Base-by-base conservation (phyloP, 1,284 basidiomycete species). In the Entoloma clypeatum region DNA sequence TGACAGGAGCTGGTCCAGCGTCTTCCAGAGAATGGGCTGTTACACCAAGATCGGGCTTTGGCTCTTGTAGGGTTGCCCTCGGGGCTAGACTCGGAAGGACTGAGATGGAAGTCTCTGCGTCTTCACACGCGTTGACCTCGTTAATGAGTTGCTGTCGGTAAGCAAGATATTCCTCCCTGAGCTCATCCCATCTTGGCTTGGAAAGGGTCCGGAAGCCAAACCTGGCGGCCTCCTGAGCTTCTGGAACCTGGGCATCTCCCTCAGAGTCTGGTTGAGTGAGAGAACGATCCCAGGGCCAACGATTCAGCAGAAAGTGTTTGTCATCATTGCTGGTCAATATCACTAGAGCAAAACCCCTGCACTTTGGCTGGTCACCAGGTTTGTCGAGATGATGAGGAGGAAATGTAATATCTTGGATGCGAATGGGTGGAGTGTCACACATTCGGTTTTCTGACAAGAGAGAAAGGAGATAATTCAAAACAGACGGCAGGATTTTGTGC, bases 271-370 rank as follows among this genome's bases (percentile, higher is more conserved):
- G 7, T 21, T 39, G 11, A n/a, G 18, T 28, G 7, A 27, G 23
- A 16, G 36, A 29, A 17, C 52, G 54, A 41, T 62, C 57, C 83
- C 86, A 89, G 3, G 77, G 76, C 81, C 82, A 89, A 10, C 53
- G 49, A 0, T 59, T 32, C 2, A 75, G 57, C 1, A 88, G 47
- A 1, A 55, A 47, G 6, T 72, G 59, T 3, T 63, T 67, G 26
- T 76, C 67, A 1, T 63, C 57, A 2, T 54, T 21, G 4, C 55
- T 48, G 0, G 66, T 58, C 27, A 88, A 63, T 0, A 74, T 75
- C 34, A 88, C 64, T 14, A 89, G 72, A 0, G 83, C 82, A 47
- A 87, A 88, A 0, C 81, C 81, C 65, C 81, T 88, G 58, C 73
- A 81, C 46, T 72, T 72, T 0, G 78, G 75, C 4, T 59, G 43